phyloP scores from a whole-genome alignment of 2,329 filamentous ascomycete species.

The Leptographium lundbergii region DNA sequence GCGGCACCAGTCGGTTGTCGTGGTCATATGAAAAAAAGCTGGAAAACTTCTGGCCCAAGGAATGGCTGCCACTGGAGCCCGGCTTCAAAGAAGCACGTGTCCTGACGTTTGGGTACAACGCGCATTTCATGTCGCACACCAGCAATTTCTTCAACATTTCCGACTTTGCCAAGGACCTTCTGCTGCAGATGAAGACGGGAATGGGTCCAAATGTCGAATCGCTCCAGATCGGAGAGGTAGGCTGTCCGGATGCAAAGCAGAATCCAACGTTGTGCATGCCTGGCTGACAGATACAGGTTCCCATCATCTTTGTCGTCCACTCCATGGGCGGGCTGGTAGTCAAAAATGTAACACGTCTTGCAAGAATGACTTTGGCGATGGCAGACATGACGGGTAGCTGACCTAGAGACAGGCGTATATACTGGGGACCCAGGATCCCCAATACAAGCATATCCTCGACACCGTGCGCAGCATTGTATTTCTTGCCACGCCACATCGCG shows the following conservation, averaged over 20 bases:
- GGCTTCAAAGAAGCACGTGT: conserved; percentile 11
- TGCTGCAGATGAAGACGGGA: neutral
- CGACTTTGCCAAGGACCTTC: conserved; percentile 1
- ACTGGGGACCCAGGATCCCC: neutral
- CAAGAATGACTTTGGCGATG: no score
- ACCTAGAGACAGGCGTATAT: neutral
- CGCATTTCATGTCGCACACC: conserved; percentile 5
- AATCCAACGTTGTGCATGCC: no score
- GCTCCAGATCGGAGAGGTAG: neutral
- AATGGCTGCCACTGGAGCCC: conserved; percentile 11
- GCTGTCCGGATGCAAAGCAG: neutral
- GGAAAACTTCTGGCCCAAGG: conserved; percentile 11
- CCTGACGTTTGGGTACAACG: conserved; percentile 16
- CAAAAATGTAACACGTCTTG: conserved; percentile 9
- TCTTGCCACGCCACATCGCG: conserved; percentile 9
- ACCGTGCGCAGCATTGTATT: conserved; percentile 5
- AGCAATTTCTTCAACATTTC: neutral
- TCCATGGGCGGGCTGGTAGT: conserved; percentile 11
- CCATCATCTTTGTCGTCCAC: conserved; percentile 11
- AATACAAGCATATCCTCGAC: neutral
- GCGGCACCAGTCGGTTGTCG: conserved; percentile 12
- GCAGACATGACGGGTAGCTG: no score
- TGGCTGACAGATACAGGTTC: neutral
- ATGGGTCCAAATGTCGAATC: neutral
- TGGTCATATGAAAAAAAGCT: conserved; percentile 12